A percentile compares a stretch with the other conserved stretches of the same genome.
These are phyloP conservation scores for Peronosclerospora sorghi DNA, from an alignment of 352 stramenopile genomes.

Conservation along the genomic window DNA sequence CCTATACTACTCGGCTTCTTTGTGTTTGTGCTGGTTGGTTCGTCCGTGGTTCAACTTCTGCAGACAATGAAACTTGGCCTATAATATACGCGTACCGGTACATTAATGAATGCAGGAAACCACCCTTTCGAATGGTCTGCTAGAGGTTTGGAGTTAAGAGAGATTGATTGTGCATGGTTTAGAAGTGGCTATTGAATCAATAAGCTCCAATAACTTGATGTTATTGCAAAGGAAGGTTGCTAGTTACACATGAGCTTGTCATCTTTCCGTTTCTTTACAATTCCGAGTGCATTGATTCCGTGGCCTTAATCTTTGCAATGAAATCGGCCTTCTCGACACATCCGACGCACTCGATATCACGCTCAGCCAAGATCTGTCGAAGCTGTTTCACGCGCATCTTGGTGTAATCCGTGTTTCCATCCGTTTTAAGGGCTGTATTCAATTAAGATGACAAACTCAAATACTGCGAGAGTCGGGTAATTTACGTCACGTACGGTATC, in stretches of 20 bases:
- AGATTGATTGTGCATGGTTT: too few relatives aligned
- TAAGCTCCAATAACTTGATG: constrained; percentile 3
- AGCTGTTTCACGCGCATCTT: constrained; percentile 93
- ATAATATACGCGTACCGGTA: constrained; percentile 20
- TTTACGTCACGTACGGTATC: constrained; percentile 69
- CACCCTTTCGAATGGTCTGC: background rate
- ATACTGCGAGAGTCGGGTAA: background rate
- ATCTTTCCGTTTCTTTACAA: constrained; percentile 39
- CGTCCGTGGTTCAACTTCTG: constrained; percentile 80
- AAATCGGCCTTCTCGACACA: constrained; percentile 94
- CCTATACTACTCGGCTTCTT: constrained; percentile 79
- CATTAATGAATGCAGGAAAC: background rate
- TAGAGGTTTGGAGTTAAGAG: too few relatives aligned
- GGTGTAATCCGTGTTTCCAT: constrained; percentile 90
- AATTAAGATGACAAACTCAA: constrained; percentile 1
- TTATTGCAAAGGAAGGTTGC: background rate
- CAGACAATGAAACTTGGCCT: constrained; percentile 63
- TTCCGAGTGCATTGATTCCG: constrained; percentile 69
- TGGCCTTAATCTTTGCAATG: constrained; percentile 90
- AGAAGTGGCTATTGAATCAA: constrained; percentile 20
- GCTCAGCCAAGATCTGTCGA: constrained; percentile 88
- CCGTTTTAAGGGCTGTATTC: constrained; percentile 84
- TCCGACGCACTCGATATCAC: constrained; percentile 87
- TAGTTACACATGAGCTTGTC: background rate
- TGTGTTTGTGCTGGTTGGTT: constrained; percentile 80